Evolutionary conservation across 768 basidiomycete species (phyloP).

Genomic region (Boletus rubropictus): DNA sequence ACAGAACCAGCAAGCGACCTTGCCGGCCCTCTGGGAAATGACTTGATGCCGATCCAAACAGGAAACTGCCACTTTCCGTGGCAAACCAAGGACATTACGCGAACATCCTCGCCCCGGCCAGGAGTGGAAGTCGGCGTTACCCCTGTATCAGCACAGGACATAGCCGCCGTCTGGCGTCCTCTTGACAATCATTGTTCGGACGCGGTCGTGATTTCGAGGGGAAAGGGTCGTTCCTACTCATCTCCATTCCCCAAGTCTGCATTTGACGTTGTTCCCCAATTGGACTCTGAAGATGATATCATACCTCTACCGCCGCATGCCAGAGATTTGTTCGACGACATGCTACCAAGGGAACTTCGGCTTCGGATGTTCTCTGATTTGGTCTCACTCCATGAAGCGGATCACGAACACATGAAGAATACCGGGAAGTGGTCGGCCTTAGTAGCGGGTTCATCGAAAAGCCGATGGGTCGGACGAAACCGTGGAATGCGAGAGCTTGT

Average conservation of each 20-base stretch:
- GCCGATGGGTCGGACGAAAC: slow-evolving; percentile 71
- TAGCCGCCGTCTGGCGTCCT: slow-evolving; percentile 10
- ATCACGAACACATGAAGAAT: slow-evolving; percentile 41
- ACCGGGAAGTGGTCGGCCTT: slow-evolving; percentile 54
- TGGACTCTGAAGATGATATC: slow-evolving; percentile 44
- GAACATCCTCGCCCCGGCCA: slow-evolving; percentile 7
- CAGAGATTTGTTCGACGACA: slow-evolving; percentile 62
- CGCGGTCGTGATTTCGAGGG: slow-evolving; percentile 29
- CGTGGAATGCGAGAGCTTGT: slow-evolving; percentile 74
- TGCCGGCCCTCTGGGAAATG: slow-evolving; percentile 9
- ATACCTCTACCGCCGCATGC: slow-evolving; percentile 40
- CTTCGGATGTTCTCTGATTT: slow-evolving; percentile 54
- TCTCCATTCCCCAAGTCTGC: slow-evolving; percentile 57
- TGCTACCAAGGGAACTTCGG: slow-evolving; percentile 66
- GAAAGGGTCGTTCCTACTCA: slow-evolving; percentile 58
- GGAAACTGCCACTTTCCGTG: slow-evolving; percentile 40
- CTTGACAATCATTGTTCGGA: slow-evolving; percentile 16
- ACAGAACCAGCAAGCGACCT: slow-evolving; percentile 4
- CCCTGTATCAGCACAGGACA: slow-evolving; percentile 4
- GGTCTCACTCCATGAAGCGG: slow-evolving; percentile 53
- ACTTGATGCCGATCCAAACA: slow-evolving; percentile 23
- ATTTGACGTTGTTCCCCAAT: slow-evolving; percentile 51
- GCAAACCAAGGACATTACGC: slow-evolving; percentile 31
- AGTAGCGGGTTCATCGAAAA: slow-evolving; percentile 55
- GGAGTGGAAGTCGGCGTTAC: slow-evolving; percentile 14